A percentile compares a stretch with the other conserved stretches of the same genome.
Conservation (phyloP, 768 basidiomycete species). For the Xanthoconium purpureum region DNA sequence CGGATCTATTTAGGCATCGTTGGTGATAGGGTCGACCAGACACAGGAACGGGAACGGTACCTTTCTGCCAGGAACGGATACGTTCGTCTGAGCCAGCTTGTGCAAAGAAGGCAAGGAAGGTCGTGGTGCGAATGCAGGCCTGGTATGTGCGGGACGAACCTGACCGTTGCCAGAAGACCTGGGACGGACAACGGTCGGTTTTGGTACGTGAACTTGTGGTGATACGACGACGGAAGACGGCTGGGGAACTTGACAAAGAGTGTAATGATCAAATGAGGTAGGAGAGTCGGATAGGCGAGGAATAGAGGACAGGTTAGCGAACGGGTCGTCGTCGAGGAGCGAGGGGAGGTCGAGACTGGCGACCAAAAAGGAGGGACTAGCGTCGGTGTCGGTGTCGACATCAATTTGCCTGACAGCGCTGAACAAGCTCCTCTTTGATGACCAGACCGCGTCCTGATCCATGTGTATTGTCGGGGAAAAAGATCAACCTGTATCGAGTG, state of each 20-base stretch:
- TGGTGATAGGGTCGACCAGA: too few relatives aligned
- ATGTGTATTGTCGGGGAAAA: neutral
- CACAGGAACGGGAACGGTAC: slow-evolving; percentile 20
- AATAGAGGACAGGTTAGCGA: slow-evolving; percentile 48
- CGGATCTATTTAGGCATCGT: slow-evolving; percentile 28
- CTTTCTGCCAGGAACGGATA: slow-evolving; percentile 35
- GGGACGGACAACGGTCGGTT: slow-evolving; percentile 22
- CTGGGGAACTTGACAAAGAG: neutral
- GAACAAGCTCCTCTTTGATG: too few relatives aligned
- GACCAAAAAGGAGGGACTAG: too few relatives aligned
- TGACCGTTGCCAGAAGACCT: slow-evolving; percentile 35
- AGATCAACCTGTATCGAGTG: neutral
- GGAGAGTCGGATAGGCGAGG: slow-evolving; percentile 15
- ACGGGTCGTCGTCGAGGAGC: slow-evolving; percentile 66
- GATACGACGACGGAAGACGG: slow-evolving; percentile 10
- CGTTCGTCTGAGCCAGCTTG: slow-evolving; percentile 36
- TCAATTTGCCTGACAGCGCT: too few relatives aligned
- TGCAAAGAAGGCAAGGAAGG: slow-evolving; percentile 44
- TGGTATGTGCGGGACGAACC: slow-evolving; percentile 39
- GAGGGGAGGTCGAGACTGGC: neutral
- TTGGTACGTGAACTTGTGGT: slow-evolving; percentile 6
- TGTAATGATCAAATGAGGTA: too few relatives aligned
- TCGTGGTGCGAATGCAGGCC: slow-evolving; percentile 38
- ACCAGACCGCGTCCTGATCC: neutral
- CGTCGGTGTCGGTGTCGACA: neutral